phyloP scores from a whole-genome alignment of 306 rosid genomes.

The Arachis stenosperma region DNA sequence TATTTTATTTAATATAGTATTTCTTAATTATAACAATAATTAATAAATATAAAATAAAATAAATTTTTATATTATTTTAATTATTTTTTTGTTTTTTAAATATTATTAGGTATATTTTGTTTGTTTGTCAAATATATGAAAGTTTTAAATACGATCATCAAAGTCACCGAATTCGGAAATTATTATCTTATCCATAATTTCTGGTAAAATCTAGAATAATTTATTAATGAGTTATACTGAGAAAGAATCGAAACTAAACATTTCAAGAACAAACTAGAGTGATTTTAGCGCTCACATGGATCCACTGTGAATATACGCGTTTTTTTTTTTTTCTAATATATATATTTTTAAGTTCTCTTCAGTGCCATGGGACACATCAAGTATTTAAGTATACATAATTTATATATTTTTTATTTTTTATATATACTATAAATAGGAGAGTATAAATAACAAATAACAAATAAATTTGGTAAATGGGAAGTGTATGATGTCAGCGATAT shows the following conservation, averaged over 20 bases:
- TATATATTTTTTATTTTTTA: too few relatives aligned
- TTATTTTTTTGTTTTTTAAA: too few relatives aligned
- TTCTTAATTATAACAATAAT: too few relatives aligned
- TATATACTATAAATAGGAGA: neutral
- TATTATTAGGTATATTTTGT: too few relatives aligned
- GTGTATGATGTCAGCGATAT: neutral
- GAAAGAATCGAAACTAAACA: neutral
- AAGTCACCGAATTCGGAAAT: neutral
- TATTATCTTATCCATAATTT: neutral
- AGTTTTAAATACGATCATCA: constrained; percentile 2
- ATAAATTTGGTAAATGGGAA: constrained; percentile 10
- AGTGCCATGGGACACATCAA: neutral
- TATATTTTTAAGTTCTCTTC: neutral
- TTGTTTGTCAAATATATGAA: neutral
- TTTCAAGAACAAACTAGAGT: neutral
- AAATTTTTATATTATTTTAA: too few relatives aligned
- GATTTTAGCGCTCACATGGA: neutral
- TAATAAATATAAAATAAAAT: too few relatives aligned
- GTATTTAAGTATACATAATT: neutral
- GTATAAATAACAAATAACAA: neutral
- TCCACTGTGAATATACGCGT: neutral
- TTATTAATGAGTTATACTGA: neutral
- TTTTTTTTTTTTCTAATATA: neutral
- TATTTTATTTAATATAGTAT: too few relatives aligned
- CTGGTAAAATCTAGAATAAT: neutral